Evolutionary conservation across 2,329 filamentous ascomycete species (phyloP).

Genomic region (Pseudogymnoascus verrucosus): DNA sequence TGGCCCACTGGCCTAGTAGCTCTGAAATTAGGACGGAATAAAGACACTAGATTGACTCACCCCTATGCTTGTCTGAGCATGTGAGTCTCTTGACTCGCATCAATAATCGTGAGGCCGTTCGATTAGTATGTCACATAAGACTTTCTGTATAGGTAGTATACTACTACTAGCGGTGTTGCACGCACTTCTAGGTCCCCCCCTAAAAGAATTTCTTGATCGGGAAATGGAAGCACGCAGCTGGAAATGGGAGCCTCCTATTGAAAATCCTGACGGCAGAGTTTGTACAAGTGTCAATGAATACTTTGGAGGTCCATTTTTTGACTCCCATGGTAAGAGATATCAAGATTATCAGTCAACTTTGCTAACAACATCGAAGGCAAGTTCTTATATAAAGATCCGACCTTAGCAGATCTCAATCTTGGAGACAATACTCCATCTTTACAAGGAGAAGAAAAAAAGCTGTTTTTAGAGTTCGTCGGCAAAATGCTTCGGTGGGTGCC

Average conservation of each 20-base stretch:
- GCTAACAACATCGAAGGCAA: not conserved
- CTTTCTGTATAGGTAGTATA: too few species aligned
- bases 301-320: conserved; percentile 30
- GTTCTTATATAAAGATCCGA: not conserved
- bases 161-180: too few species aligned
- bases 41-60: too few species aligned
- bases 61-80: too few species aligned
- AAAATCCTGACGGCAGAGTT: conserved; percentile 17
- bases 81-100: too few species aligned
- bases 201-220: conserved; percentile 28
- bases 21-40: too few species aligned
- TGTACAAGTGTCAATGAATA: conserved; percentile 27
- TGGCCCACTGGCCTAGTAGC: too few species aligned
- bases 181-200: conserved; percentile 32
- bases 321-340: conserved; percentile 15
- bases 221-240: conserved; percentile 23
- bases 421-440: conserved; percentile 24
- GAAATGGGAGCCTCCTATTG: conserved; percentile 28
- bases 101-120: too few species aligned
- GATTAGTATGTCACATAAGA: too few species aligned
- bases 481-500: conserved; percentile 30
- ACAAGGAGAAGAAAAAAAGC: conserved; percentile 25
- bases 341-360: not conserved
- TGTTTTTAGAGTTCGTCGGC: conserved; percentile 26
- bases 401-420: not conserved